Evolutionary conservation across 2,329 filamentous ascomycete species (phyloP), one percentile per base, ranked within the genome.

Genomic region (Fusarium buxicola): DNA sequence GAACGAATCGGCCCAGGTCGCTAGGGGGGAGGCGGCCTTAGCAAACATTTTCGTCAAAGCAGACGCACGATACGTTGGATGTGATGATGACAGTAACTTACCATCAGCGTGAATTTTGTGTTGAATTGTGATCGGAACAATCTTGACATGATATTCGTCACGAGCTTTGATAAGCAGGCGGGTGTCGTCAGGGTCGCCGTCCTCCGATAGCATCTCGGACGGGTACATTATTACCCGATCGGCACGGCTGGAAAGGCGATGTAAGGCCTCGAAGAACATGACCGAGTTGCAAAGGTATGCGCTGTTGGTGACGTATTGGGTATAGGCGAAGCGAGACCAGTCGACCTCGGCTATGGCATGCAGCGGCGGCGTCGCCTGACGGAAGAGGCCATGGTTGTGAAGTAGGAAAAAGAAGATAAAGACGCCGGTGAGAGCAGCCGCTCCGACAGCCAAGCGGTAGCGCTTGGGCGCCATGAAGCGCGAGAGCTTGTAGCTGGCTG

Each of bases 1-100:
- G 66, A 86, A 87, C 3, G 84, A 87, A 31, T 85, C 82, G 54
- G 86, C 84, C 87, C 87, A 90, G 2, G 86, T 86, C 18, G 75
- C 79, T 75, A 15, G n/a, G 10, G 8, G 5, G n/a, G 16, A 4
- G n/a, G 13, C 1, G 5, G 21, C 21, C 21, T 47, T 8, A 44
- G 16, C 7, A 11, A 11, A 10, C 9, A 13, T 27, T 38, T 8
- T 30, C 4, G 13, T 2, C 5, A 13, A 9, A 15, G 4, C 24
- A 36, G 3, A 12, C 2, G 11, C n/a, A 15, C 12, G 13, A n/a
- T n/a, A n/a, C n/a, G n/a, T n/a, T n/a, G n/a, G n/a, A n/a, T 21
- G 6, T 21, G 36, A 12, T 10, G 12, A 18, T 3, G 7, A 18
- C 10, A 13, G 5, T 2, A n/a, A 65, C 73, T 65, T 71, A 79